These are phyloP conservation scores for Heterobasidion irregulare DNA, from an alignment of 1,284 basidiomycete species.

Conservation along the genomic window DNA sequence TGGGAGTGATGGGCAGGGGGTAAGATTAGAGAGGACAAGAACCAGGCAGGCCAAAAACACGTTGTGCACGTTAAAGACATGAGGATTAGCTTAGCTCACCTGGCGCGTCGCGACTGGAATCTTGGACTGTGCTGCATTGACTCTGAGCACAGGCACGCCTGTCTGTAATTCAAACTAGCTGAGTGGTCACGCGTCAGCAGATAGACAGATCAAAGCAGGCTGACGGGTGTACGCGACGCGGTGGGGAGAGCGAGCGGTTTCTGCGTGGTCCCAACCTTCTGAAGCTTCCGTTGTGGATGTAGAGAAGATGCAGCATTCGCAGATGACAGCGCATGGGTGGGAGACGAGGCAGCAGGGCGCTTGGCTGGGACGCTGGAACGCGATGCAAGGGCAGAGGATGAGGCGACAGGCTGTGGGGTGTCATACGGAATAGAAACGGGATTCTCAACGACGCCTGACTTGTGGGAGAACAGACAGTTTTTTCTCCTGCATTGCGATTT, in stretches of 20 bases:
- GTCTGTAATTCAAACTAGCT: slow-evolving; percentile 25
- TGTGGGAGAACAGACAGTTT: slow-evolving; percentile 61
- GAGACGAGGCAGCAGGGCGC: slow-evolving; percentile 10
- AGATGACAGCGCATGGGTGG: slow-evolving; percentile 1
- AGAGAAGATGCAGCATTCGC: slow-evolving; percentile 12
- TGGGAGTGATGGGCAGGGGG: slow-evolving; percentile 1
- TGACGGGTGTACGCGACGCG: slow-evolving; percentile 27
- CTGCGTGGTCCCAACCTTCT: slow-evolving; percentile 35
- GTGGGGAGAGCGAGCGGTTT: slow-evolving; percentile 33
- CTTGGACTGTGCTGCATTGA: slow-evolving; percentile 55
- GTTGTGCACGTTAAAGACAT: slow-evolving; percentile 1
- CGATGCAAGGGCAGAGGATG: neutral
- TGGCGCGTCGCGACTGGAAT: slow-evolving; percentile 67
- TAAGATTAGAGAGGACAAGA: slow-evolving; percentile 1
- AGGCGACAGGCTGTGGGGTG: slow-evolving; percentile 16
- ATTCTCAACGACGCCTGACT: slow-evolving; percentile 26
- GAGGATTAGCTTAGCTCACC: slow-evolving; percentile 23
- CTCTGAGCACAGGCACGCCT: slow-evolving; percentile 58
- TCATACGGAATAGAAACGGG: slow-evolving; percentile 31
- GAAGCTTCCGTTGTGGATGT: slow-evolving; percentile 54
- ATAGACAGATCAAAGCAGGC: slow-evolving; percentile 10
- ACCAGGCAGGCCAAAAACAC: slow-evolving; percentile 5
- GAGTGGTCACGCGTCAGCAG: neutral
- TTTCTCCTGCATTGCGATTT: slow-evolving; percentile 34
- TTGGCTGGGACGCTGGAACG: slow-evolving; percentile 7